Base-by-base conservation (phyloP, 2,329 filamentous ascomycete genomes). In the Pseudocercospora fijiensis region DNA sequence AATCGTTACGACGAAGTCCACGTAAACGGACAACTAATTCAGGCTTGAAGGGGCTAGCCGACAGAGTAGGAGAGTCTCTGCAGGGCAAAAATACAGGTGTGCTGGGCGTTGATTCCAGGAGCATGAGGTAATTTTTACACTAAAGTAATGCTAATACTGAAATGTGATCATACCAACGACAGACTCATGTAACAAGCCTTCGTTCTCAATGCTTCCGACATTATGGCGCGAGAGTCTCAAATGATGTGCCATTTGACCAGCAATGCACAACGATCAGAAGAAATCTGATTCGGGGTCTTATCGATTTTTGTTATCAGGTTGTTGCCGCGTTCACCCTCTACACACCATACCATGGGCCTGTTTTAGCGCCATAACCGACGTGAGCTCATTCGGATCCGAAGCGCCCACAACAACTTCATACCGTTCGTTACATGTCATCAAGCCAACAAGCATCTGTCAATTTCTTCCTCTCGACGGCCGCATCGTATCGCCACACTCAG, bases 51-150 rank as follows among this genome's bases (percentile, higher is more conserved):
- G 79, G 78, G 20, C 69, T 81, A 43, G 75, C 78, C 33, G 79
- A 80, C 65, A 77, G 78, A 66, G 77, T 81, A 51, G 79, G 79
- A 58, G 78, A 79, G 64, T 80, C 78, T 58, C 69, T 82, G 22
- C 80, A 82, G 47, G 80, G 80, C 33, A 76, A 78, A 64, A 76
- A 78, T 28, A 79, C 77, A 11, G 80, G 79, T 58, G 78, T 82
- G 58, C 71, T 82, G 43, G 78, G 79, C 6, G 74, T 81, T 47
- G 79, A 81, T 66, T 80, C 67, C 43, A 43, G 70, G 60, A 68
- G 69, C 52, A 57, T 61, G 63, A 64, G 67, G 63, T 64, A 62
- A 65, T 61, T 28, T 26, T 18, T 64, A 61, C 53, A 37, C 27
- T 55, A 33, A 22, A 22, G 51, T 60, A 61, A 61, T 60, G 30